Evolutionary conservation across 2,329 filamentous ascomycete genomes (phyloP), one percentile per base, ranked within the genome.

Genomic region (Zymoseptoria brevis): DNA sequence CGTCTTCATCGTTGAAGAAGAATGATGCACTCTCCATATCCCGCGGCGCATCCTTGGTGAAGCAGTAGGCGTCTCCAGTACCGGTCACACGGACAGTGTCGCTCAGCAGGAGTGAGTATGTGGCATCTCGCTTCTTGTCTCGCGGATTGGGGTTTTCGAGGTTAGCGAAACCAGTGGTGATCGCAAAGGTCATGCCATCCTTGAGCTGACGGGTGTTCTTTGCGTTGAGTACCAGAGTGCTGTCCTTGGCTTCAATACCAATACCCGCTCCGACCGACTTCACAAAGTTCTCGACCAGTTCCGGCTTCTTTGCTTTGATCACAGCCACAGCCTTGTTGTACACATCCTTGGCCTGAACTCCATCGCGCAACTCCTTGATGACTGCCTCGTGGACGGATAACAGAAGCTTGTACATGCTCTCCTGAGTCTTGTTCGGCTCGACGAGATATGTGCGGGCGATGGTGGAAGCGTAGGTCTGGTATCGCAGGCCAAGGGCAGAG

Each of bases 1-100:
- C 89, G 64, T 96, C 90, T 62, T 96, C 91, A 67, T 97, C 93
- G 72, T 96, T 96, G 80, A 99, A 99, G 77, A 96, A 97, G 80
- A 99, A 99, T 0, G 93, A 96, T 48, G 93, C 93, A 3, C 91
- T 91, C 69, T 97, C 94, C 60, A 96, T 84, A 70, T 96, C 93
- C 26, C 89, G 89, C 1, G 92, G 87, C 0, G 93, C 92, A 71
- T 96, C 92, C 60, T 90, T 91, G 19, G 94, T 99, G 76, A 99
- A 97, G 26, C 96, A 86, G 30, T 91, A 87, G 0, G 88, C 83
- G 55, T 96, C 90, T 35, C 83, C 80, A 9, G 88, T 89, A 48
- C 60, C 64, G 13, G 64, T 90, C 55, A 99, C 86, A 67, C 94
- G 90, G 51, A 99, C 87, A 0, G 95, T 99, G 75, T 99, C 94